These are phyloP conservation scores for Suillus luteus DNA, from an alignment of 768 basidiomycete species.

Conservation along the genomic window DNA sequence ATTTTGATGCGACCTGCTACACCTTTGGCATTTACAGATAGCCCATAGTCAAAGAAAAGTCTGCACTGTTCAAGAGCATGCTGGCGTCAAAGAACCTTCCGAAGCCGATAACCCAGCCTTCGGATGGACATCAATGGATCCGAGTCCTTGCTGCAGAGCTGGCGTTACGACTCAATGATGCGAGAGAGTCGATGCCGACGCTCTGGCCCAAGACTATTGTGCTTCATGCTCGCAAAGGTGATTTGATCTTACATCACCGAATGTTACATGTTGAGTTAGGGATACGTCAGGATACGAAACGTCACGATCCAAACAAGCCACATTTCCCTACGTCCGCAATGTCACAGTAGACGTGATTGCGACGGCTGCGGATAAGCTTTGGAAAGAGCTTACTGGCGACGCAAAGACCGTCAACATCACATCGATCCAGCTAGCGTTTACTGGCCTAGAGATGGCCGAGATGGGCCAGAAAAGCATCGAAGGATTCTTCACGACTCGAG, in stretches of 20 bases:
- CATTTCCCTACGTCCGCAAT: slow-evolving; percentile 82
- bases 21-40: slow-evolving; percentile 12
- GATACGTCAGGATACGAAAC: slow-evolving; percentile 56
- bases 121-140: slow-evolving; percentile 89
- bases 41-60: slow-evolving; percentile 79
- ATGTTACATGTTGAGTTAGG: slow-evolving; percentile 9
- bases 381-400: slow-evolving; percentile 82
- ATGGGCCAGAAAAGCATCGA: slow-evolving; percentile 86
- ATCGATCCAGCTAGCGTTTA: slow-evolving; percentile 71
- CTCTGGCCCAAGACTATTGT: slow-evolving; percentile 94
- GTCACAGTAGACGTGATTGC: slow-evolving; percentile 78
- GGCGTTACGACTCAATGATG: slow-evolving; percentile 80
- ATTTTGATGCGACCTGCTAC: slow-evolving; percentile 14
- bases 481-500: slow-evolving; percentile 66
- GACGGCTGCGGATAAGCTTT: slow-evolving; percentile 74
- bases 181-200: slow-evolving; percentile 67
- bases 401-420: slow-evolving; percentile 62
- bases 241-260: slow-evolving; percentile 5
- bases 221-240: slow-evolving; percentile 74
- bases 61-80: slow-evolving; percentile 86
- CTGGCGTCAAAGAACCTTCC: slow-evolving; percentile 93
- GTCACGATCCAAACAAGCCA: slow-evolving; percentile 76
- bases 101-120: slow-evolving; percentile 67
- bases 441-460: slow-evolving; percentile 74
- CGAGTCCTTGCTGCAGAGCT: slow-evolving; percentile 90